Evolutionary conservation across 345 rosid species (phyloP).

Genomic region (Bruguiera sexangula): DNA sequence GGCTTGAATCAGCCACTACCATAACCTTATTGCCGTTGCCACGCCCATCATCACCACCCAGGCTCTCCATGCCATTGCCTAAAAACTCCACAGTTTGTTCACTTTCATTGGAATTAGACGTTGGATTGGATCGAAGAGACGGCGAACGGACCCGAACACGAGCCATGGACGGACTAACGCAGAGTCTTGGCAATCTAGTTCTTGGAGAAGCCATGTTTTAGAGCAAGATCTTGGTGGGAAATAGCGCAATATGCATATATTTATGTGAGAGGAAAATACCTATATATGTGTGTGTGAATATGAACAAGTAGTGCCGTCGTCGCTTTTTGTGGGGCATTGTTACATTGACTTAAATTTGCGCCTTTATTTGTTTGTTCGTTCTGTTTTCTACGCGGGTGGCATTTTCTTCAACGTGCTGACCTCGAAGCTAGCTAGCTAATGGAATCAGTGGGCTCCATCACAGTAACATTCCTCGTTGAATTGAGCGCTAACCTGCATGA

Average conservation of each 20-base stretch:
- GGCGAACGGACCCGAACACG: slow-evolving; percentile 44
- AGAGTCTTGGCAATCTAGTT: slow-evolving; percentile 38
- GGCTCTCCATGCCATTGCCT: slow-evolving; percentile 14
- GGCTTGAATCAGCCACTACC: slow-evolving; percentile 77
- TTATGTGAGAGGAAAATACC: not conserved
- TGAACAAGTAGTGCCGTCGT: not conserved
- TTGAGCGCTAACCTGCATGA: not conserved
- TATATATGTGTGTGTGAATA: not conserved
- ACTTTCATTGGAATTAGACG: slow-evolving; percentile 28
- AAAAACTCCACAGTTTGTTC: slow-evolving; percentile 55
- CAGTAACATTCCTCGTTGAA: not conserved
- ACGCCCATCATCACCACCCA: slow-evolving; percentile 14
- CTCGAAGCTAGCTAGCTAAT: slow-evolving; percentile 13
- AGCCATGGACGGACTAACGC: slow-evolving; percentile 34
- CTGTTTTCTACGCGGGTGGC: slow-evolving; percentile 23
- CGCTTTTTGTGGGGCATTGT: not conserved
- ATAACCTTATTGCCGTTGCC: slow-evolving; percentile 58
- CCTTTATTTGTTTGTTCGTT: slow-evolving; percentile 20
- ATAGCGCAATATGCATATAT: not conserved
- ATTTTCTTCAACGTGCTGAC: slow-evolving; percentile 31
- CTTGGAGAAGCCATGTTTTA: slow-evolving; percentile 29
- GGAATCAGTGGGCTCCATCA: slow-evolving; percentile 6
- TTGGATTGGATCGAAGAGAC: slow-evolving; percentile 36
- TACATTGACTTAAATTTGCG: slow-evolving; percentile 10
- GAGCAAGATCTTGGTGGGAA: slow-evolving; percentile 6